Base-by-base conservation (phyloP, 306 rosid species). In the Fagus crenata region DNA sequence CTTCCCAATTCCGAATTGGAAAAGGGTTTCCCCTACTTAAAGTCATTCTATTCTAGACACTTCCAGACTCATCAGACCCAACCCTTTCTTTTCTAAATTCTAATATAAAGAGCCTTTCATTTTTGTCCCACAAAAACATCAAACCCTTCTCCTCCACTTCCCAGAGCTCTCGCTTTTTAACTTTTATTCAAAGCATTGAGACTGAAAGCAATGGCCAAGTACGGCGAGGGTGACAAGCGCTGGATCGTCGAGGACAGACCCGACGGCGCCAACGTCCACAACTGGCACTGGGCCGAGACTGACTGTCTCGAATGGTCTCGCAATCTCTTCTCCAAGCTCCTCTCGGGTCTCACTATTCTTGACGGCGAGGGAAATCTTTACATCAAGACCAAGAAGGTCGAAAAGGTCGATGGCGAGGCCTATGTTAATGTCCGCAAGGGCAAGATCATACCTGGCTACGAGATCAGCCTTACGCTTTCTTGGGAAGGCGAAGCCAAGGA, bases 231-330 rank as follows among this genome's bases (percentile, higher is more conserved):
- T 51, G 98, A 92, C 87, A 91, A 88, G 81, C 93, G 99, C 0
- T 95, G 99, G 99, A 95, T 95, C 90, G 99, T 95, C 6, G 97
- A 89, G 41, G 99, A 95, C 33, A 80, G 99, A 5, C 73, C 97
- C 3, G 99, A 95, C 80, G 99, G 99, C 6, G 86, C 99, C 28
- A 95, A 95, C 81, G 97, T 95, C 53, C 97, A 95, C 82, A 95
- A 95, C 86, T 95, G 99, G 99, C 99, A 95, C 87, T 95, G 99
- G 99, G 51, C 97, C 0, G 99, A 95, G 83, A 95, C 97, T 6
- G 86, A 95, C 54, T 95, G 99, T 75, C 85, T 95, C 8, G 96
- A 88, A 60, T 95, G 99, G 99, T 88, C 97, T 5, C 90, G 88
- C 8, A 78, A 81, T 77, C 80, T 89, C 72, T 84, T 95, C 78